phyloP scores from a whole-genome alignment of 177 flowering plant genomes.

The Telopea speciosissima region DNA sequence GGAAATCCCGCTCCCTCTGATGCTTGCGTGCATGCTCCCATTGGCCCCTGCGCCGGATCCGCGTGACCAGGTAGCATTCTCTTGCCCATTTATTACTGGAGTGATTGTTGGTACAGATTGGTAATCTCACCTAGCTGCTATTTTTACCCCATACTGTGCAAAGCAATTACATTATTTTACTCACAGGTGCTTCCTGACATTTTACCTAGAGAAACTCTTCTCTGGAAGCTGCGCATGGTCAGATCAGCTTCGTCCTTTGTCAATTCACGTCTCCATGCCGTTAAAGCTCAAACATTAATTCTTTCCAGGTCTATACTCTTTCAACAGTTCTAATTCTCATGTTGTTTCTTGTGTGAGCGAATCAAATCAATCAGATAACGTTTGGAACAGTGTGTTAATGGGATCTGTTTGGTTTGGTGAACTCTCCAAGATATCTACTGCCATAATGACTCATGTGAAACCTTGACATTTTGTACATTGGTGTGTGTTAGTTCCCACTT shows the following conservation, averaged over 20 bases:
- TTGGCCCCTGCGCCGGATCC: too few relatives aligned
- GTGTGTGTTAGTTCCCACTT: too few relatives aligned
- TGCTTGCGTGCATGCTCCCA: too few relatives aligned
- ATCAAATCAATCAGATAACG: background rate
- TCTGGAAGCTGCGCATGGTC: constrained; percentile 67
- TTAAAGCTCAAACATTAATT: constrained; percentile 54
- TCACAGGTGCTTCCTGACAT: constrained; percentile 45
- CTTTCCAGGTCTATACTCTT: constrained; percentile 47
- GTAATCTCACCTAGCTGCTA: background rate
- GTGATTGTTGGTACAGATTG: background rate
- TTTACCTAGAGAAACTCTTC: constrained; percentile 48
- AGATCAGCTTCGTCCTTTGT: constrained; percentile 48
- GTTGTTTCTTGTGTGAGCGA: background rate
- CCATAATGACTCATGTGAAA: too few relatives aligned
- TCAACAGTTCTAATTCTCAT: background rate
- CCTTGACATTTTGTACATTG: too few relatives aligned
- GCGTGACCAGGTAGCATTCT: too few relatives aligned
- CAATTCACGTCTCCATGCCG: constrained; percentile 64
- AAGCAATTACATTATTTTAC: constrained; percentile 8
- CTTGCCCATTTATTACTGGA: too few relatives aligned
- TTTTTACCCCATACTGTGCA: background rate
- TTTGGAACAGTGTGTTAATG: background rate
- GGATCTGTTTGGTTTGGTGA: background rate
- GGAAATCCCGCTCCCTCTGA: too few relatives aligned
- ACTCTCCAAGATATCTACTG: background rate